Evolutionary conservation across 2,329 filamentous ascomycete genomes (phyloP), one percentile per base, ranked within the genome.

Genomic region (Pyricularia pennisetigena): DNA sequence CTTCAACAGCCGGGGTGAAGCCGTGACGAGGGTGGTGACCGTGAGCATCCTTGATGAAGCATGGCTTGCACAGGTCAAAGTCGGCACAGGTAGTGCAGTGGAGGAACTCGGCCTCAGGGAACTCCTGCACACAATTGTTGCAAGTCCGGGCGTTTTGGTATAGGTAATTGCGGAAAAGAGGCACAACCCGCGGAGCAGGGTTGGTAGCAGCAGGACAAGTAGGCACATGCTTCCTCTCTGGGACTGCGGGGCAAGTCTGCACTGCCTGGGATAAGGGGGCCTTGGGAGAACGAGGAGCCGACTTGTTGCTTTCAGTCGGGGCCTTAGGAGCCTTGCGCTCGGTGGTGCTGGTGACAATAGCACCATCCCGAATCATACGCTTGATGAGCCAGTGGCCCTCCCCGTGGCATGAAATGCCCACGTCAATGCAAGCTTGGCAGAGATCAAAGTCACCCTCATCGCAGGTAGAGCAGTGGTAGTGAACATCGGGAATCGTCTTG

Each of bases 401-500:
- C 69, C 89, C 89, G 71, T 88, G 86, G 82, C 96, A 99, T 59
- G 91, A 86, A 69, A 90, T 83, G 71, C 94, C 94, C 61, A 83
- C 81, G 66, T 88, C 85, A 65, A 97, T 87, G 74, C 95, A 99
- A 6, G 82, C 78, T 71, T 88, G 85, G 83, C 96, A 99, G 32
- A 99, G 86, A 75, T 99, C 95, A 74, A 94, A 99, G 78, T 99
- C 95, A 59, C 94, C 95, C 69, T 90, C 87, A 71, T 98, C 93
- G 76, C 95, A 99, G 69, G 91, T 92, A 72, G 91, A 91, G 83
- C 96, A 99, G 80, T 99, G 95, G 79, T 92, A 99, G 79, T 99
- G 94, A 67, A 88, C 86, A 73, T 93, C 88, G 30, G 90, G 86
- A 74, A 97, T 93, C 61, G 88, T 86, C 70, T 82, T 83, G 72